Evolutionary conservation across 2,329 filamentous ascomycete genomes (phyloP).

Genomic region (Phialemonium atrogriseum): DNA sequence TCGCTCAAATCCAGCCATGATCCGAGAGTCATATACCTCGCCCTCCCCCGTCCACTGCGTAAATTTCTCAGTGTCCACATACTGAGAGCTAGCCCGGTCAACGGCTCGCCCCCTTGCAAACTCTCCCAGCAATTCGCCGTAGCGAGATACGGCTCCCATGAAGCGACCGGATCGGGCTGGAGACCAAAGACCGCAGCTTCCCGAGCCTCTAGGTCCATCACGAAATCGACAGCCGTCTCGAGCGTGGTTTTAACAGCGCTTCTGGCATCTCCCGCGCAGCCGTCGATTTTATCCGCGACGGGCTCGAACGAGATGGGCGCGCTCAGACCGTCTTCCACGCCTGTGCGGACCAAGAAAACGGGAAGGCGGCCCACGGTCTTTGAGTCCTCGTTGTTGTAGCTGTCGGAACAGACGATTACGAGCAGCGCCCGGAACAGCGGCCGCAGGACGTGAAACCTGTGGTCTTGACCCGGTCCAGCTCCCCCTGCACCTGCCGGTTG

Average conservation of each 20-base stretch:
- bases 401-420: slow-evolving; percentile 4
- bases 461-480: slow-evolving; percentile 2
- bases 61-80: too few relatives aligned
- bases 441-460: slow-evolving; percentile 3
- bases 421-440: slow-evolving; percentile 4
- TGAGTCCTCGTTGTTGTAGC: slow-evolving; percentile 4
- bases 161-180: too few relatives aligned
- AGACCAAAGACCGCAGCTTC: too few relatives aligned
- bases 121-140: too few relatives aligned
- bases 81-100: too few relatives aligned
- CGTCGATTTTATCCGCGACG: slow-evolving; percentile 1
- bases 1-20: too few relatives aligned
- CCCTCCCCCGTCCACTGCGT: too few relatives aligned
- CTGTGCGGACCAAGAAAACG: slow-evolving; percentile 6
- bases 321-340: slow-evolving; percentile 6
- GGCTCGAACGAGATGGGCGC: slow-evolving; percentile 5
- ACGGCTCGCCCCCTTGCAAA: too few relatives aligned
- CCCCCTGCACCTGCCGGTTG: not conserved
- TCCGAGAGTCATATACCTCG: too few relatives aligned
- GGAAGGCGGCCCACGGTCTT: slow-evolving; percentile 4
- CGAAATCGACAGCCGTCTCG: slow-evolving; percentile 5
- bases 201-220: slow-evolving; percentile 3
- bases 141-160: too few relatives aligned
- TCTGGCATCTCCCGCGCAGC: not conserved
- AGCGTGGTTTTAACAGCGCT: slow-evolving; percentile 4